Conservation (phyloP, 768 basidiomycete species). For the Cystofilobasidium macerans region DNA sequence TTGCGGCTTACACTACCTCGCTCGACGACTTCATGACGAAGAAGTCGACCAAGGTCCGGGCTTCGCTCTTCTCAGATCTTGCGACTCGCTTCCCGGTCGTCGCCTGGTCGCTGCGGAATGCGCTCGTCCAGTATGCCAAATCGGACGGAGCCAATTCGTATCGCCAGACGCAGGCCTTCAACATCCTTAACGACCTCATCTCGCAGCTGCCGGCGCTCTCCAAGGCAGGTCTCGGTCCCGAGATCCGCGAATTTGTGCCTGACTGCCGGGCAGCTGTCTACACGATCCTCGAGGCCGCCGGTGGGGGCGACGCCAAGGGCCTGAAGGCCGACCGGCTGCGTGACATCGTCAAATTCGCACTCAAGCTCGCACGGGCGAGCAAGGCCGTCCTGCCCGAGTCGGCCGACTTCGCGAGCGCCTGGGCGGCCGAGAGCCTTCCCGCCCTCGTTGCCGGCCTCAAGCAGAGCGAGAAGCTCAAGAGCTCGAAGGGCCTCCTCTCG, state of each 20-base stretch:
- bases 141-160: constrained; percentile 62
- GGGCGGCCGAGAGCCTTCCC: constrained; percentile 55
- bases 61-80: constrained; percentile 67
- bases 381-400: constrained; percentile 42
- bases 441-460: constrained; percentile 45
- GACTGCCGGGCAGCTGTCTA: constrained; percentile 45
- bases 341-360: constrained; percentile 61
- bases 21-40: constrained; percentile 64
- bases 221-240: constrained; percentile 39
- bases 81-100: constrained; percentile 52
- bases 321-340: constrained; percentile 60
- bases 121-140: constrained; percentile 47
- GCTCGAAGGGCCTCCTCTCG: constrained; percentile 38
- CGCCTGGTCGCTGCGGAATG: constrained; percentile 56
- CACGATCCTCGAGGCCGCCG: constrained; percentile 12
- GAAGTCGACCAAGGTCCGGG: constrained; percentile 65
- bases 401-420: constrained; percentile 41
- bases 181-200: constrained; percentile 57
- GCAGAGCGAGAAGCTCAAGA: constrained; percentile 51
- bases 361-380: constrained; percentile 56
- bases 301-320: constrained; percentile 42
- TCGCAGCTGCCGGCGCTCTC: constrained; percentile 45
- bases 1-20: constrained; percentile 53
- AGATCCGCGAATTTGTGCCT: constrained; percentile 47
- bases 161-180: constrained; percentile 61